Conservation (phyloP, 2,329 filamentous ascomycete genomes). For the Fonsecaea multimorphosa region DNA sequence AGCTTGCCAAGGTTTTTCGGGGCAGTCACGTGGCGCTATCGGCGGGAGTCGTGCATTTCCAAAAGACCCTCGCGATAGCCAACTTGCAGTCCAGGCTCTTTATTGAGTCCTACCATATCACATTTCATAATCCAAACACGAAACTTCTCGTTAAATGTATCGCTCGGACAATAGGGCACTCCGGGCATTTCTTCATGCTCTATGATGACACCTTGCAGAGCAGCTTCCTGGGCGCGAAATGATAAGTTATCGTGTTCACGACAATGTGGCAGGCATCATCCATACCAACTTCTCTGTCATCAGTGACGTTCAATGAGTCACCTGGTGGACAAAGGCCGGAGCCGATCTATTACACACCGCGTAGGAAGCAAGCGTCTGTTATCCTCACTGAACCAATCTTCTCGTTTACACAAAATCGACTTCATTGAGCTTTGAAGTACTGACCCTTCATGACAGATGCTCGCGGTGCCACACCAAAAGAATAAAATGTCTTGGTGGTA, state of each 20-base stretch:
- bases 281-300: not conserved
- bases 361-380: conserved; percentile 28
- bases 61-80: not conserved
- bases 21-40: not conserved
- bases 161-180: too few relatives aligned
- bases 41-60: not conserved
- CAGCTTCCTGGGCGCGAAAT: not conserved
- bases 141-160: not conserved
- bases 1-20: not conserved
- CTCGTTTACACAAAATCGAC: not conserved
- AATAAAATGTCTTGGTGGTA: conserved; percentile 30
- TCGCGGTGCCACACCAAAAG: conserved; percentile 30
- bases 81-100: not conserved
- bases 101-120: not conserved
- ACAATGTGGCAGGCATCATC: conserved; percentile 17
- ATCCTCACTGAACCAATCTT: not conserved
- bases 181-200: not conserved
- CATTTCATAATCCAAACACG: not conserved
- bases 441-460: conserved; percentile 12
- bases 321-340: not conserved
- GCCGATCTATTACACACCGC: conserved; percentile 27
- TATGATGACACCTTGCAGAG: not conserved
- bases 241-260: not conserved
- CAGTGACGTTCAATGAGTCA: not conserved
- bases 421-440: not conserved